Evolutionary conservation across 345 rosid genomes (phyloP).

Genomic region (Angophora floribunda): DNA sequence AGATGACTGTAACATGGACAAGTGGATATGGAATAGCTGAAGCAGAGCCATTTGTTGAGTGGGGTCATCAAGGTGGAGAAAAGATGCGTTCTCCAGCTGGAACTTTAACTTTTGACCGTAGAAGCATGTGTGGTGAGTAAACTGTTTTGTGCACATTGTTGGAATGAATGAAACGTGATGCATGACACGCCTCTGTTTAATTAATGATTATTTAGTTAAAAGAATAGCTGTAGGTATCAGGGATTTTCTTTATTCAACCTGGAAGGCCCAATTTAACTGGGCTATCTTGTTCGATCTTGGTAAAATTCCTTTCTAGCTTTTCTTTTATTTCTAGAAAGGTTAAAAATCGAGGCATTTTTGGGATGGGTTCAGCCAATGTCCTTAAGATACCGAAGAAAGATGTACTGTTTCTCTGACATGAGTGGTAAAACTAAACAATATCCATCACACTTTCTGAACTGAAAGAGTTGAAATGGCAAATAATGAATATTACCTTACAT

Average conservation of each 20-base stretch:
- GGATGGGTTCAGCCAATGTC: not conserved
- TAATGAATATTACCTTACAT: too few species aligned
- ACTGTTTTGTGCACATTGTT: not conserved
- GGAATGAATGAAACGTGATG: not conserved
- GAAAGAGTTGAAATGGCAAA: not conserved
- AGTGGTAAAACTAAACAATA: too few species aligned
- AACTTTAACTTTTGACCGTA: slow-evolving; percentile 51
- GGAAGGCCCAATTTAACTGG: not conserved
- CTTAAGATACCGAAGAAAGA: not conserved
- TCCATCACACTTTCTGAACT: not conserved
- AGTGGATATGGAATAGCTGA: slow-evolving; percentile 74
- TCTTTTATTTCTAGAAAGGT: not conserved
- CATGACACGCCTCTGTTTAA: not conserved
- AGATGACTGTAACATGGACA: slow-evolving; percentile 95
- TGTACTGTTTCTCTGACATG: not conserved
- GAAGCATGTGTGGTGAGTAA: slow-evolving; percentile 82
- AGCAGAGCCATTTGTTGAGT: slow-evolving; percentile 69
- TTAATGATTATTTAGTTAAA: not conserved
- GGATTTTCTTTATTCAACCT: not conserved
- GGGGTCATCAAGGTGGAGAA: slow-evolving; percentile 42
- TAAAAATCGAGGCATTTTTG: not conserved
- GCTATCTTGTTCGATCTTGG: not conserved
- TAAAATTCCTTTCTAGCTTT: too few species aligned
- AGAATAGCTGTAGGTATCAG: not conserved
- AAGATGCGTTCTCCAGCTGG: slow-evolving; percentile 59